These are phyloP conservation scores for Curvularia sp. DNA, from an alignment of 2,329 filamentous ascomycete genomes.

Conservation along the genomic window DNA sequence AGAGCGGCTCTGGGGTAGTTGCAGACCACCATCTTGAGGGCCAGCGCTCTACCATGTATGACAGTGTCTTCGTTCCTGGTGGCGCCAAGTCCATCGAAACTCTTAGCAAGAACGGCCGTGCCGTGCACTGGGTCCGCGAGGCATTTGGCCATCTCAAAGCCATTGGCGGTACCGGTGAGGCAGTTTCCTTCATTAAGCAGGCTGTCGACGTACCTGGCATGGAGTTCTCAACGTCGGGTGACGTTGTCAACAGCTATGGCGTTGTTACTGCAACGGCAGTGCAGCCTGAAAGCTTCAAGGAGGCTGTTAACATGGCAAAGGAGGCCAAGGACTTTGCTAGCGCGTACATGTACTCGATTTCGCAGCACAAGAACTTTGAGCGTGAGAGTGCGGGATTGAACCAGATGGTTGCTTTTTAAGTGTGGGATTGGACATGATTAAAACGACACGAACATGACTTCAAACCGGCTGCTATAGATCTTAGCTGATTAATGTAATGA, in stretches of 20 bases:
- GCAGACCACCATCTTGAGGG: constrained; percentile 83
- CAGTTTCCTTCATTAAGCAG: constrained; percentile 67
- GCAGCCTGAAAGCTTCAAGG: constrained; percentile 65
- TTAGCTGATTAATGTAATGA: constrained; percentile 1
- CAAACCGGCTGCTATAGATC: neutral
- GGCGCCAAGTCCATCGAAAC: constrained; percentile 69
- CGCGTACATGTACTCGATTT: constrained; percentile 73
- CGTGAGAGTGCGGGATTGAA: constrained; percentile 75
- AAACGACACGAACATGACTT: neutral
- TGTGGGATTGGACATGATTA: neutral
- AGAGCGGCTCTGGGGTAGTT: constrained; percentile 60
- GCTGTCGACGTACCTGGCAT: constrained; percentile 57
- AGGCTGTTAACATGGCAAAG: constrained; percentile 69
- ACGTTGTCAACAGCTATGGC: constrained; percentile 73
- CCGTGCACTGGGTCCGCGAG: constrained; percentile 78
- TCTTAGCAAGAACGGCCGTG: constrained; percentile 73
- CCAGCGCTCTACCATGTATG: constrained; percentile 81
- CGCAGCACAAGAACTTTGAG: constrained; percentile 75
- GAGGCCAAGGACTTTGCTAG: constrained; percentile 73
- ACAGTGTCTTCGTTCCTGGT: constrained; percentile 78
- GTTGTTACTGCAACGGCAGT: constrained; percentile 71
- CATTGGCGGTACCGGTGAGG: constrained; percentile 78
- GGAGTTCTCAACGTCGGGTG: constrained; percentile 57
- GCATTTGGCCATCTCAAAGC: constrained; percentile 83
- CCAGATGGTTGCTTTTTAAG: constrained; percentile 72